A percentile compares a stretch with the other conserved stretches of the same genome.
Evolutionary conservation across 1,284 basidiomycete species (phyloP).

Genomic region (Coniferiporia sulphurascens): DNA sequence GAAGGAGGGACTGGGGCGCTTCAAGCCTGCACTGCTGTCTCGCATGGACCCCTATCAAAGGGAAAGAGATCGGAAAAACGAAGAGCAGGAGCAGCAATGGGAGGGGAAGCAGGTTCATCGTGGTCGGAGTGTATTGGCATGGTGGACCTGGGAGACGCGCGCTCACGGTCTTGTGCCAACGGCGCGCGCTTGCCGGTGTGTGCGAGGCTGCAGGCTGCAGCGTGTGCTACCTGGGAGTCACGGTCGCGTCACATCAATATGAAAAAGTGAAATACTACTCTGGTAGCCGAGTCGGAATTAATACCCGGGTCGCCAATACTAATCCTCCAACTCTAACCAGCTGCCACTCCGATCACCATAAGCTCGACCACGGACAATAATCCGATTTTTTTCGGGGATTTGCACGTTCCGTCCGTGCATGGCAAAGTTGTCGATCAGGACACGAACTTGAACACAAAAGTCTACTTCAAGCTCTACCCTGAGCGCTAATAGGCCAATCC

Average conservation of each 20-base stretch:
- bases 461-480: not conserved
- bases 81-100: not conserved
- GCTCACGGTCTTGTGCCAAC: too few species aligned
- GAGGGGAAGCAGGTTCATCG: not conserved
- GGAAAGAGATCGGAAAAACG: not conserved
- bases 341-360: too few species aligned
- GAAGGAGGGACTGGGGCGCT: constrained; percentile 2
- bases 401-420: not conserved
- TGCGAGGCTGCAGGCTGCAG: too few species aligned
- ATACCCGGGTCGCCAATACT: too few species aligned
- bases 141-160: not conserved
- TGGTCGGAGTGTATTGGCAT: constrained; percentile 1
- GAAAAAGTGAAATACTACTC: too few species aligned
- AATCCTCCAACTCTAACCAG: too few species aligned
- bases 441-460: not conserved
- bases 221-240: too few species aligned
- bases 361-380: too few species aligned
- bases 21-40: constrained; percentile 17
- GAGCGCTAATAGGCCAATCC: too few species aligned
- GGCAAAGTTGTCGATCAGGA: not conserved
- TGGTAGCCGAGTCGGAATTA: too few species aligned
- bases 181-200: too few species aligned
- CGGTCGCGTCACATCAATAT: too few species aligned
- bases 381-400: not conserved
- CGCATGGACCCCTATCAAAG: not conserved